Evolutionary conservation across 2,329 filamentous ascomycete genomes (phyloP), one percentile per base, ranked within the genome.

Genomic region (Aureobasidium namibiae): DNA sequence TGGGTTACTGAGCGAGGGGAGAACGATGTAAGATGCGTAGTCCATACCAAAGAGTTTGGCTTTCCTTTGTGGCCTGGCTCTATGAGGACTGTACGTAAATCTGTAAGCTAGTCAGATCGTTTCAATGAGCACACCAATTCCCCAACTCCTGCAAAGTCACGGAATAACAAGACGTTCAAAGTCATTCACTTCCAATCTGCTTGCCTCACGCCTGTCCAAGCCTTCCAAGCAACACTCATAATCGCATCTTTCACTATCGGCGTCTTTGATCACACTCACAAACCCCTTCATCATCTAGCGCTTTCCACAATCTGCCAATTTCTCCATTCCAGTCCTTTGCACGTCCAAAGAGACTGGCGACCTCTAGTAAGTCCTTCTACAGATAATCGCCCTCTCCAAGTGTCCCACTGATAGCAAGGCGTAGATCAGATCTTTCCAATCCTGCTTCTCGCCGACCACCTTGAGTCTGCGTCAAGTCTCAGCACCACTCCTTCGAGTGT

Each of bases 1-100:
- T 54, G 50, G 50, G 50, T 54, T 54, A 42, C 50, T 44, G 38
- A 54, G 50, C 50, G 50, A 54, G 50, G 44, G 36, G 50, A 54
- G 36, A 54, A 44, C n/a, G 38, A 54, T 42, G 49, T 52, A 14
- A 52, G 34, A 54, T 42, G 50, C 50, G 50, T 42, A 21, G 38
- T 42, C 50, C 29, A 54, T 45, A 54, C 36, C 50, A 42, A 42
- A 33, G 38, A 42, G 38, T 34, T 24, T 44, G 38, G 26, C n/a
- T 42, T 24, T 16, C n/a, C n/a, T n/a, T 53, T 54, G 50, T 42
- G n/a, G 50, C 38, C 38, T 38, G 36, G 24, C 38, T 54, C 33
- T 42, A 31, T 21, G 18, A 29, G 38, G 50, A 54, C 39, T 42
- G 11, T 31, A 42, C 50, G 50, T 54, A 54, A 26, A 54, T 24